A percentile compares a stretch with the other conserved stretches of the same genome.
phyloP scores from a whole-genome alignment of 345 rosid species.

The Heritiera littoralis region DNA sequence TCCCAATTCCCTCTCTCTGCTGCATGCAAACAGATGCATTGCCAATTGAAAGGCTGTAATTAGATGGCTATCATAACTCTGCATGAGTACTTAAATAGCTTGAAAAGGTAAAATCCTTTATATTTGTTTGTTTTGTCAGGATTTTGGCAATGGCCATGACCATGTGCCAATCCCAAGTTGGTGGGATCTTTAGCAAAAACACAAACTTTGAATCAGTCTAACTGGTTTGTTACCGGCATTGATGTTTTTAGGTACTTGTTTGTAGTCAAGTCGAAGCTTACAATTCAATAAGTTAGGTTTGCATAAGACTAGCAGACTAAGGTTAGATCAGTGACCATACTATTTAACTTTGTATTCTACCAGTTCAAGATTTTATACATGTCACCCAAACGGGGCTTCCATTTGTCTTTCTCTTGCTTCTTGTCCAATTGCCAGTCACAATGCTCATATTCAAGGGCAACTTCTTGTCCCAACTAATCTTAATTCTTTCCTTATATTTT shows the following conservation, averaged over 20 bases:
- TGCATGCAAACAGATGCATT: conserved; percentile 3
- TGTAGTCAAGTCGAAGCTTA: conserved; percentile 5
- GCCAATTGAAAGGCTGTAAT: conserved; percentile 5
- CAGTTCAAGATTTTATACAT: conserved; percentile 2
- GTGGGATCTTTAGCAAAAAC: neutral
- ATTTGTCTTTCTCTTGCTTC: neutral
- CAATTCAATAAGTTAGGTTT: conserved; percentile 4
- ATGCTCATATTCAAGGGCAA: neutral
- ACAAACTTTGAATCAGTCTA: conserved; percentile 18
- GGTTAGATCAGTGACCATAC: conserved; percentile 21
- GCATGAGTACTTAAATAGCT: conserved; percentile 16
- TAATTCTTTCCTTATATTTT: too few species aligned
- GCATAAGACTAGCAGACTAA: conserved; percentile 14
- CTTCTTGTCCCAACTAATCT: neutral
- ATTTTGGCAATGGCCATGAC: neutral
- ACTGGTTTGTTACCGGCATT: conserved; percentile 6
- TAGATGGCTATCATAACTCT: conserved; percentile 19
- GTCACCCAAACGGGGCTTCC: conserved; percentile 14
- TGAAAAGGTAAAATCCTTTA: conserved; percentile 10
- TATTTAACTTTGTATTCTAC: neutral
- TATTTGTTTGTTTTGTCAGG: neutral
- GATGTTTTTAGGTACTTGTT: conserved; percentile 12
- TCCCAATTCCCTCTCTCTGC: conserved; percentile 16
- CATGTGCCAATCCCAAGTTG: conserved; percentile 10
- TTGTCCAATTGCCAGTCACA: neutral